Percentiles rank a stretch among this genome's conserved stretches.
Evolutionary conservation across 2,329 filamentous ascomycete species (phyloP).

Genomic region (Stenocarpella maydis): DNA sequence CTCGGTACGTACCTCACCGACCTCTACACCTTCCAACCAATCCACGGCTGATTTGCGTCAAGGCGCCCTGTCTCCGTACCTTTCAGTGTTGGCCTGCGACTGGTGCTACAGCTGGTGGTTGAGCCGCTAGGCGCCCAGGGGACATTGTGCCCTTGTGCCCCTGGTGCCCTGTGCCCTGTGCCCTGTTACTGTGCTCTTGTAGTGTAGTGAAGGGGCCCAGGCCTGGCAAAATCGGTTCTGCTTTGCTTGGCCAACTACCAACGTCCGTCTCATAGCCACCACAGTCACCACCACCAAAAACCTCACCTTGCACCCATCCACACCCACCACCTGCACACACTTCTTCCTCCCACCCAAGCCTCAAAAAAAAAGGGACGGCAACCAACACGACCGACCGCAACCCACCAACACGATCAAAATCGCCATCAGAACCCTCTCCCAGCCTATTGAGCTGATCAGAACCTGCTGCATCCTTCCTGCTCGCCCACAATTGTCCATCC

Average conservation of each 20-base stretch:
- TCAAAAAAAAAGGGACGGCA: constrained; percentile 20
- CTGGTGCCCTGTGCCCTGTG: too few species aligned
- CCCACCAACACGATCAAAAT: neutral
- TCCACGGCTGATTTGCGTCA: neutral
- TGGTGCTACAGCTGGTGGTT: neutral
- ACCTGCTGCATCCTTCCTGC: neutral
- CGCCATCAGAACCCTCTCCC: neutral
- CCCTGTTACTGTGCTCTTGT: too few species aligned
- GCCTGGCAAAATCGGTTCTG: constrained; percentile 16
- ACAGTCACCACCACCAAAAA: neutral
- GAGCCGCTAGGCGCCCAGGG: constrained; percentile 6
- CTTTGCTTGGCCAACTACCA: neutral
- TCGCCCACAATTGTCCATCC: neutral
- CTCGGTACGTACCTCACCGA: neutral
- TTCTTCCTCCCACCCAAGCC: constrained; percentile 13
- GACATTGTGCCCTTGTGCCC: too few species aligned
- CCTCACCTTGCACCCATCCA: too few species aligned
- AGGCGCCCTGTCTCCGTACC: neutral
- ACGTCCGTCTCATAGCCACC: neutral
- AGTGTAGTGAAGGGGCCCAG: too few species aligned
- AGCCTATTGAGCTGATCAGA: constrained; percentile 5
- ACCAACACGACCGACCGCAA: neutral
- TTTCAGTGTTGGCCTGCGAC: neutral
- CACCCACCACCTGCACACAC: neutral
- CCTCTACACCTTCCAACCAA: neutral